A percentile compares a stretch with the other conserved stretches of the same genome.
These are phyloP conservation scores for Pythium plurisporium DNA, from an alignment of 352 stramenopile genomes.

Conservation along the genomic window DNA sequence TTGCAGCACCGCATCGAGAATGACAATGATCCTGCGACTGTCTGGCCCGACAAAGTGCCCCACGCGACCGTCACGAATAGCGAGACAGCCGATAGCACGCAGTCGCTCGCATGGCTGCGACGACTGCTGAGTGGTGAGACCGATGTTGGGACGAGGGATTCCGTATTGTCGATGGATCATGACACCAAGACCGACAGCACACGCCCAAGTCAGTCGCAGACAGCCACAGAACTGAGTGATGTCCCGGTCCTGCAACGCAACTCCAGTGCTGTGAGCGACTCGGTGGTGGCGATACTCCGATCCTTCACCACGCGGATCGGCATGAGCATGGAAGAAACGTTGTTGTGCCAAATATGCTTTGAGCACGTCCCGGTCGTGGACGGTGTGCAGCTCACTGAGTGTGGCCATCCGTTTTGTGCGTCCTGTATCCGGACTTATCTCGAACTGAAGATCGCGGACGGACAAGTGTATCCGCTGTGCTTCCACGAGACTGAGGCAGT, in stretches of 20 bases:
- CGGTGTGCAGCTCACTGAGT: conserved; percentile 36
- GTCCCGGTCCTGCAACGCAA: conserved; percentile 12
- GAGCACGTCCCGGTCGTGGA: conserved; percentile 43
- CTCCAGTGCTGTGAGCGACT: conserved; percentile 13
- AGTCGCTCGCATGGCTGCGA: neutral
- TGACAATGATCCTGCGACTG: neutral
- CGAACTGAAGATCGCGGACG: conserved; percentile 70
- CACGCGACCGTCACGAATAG: neutral
- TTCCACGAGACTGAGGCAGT: conserved; percentile 34
- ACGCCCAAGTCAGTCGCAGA: neutral
- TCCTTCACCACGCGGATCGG: conserved; percentile 7
- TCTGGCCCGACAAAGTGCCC: no score
- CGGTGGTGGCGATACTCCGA: conserved; percentile 9
- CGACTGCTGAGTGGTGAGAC: conserved; percentile 3
- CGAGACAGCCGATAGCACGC: neutral
- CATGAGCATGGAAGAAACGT: conserved; percentile 63
- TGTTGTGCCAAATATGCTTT: conserved; percentile 76
- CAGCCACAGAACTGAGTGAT: neutral
- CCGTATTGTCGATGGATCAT: neutral
- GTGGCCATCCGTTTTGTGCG: conserved; percentile 56
- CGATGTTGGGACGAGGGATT: neutral
- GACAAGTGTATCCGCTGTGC: conserved; percentile 67
- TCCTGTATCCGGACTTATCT: conserved; percentile 58
- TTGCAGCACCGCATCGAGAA: neutral
- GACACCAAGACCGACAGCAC: neutral